phyloP scores from a whole-genome alignment of 1,284 basidiomycete genomes.

The Boletellus deceptivus region DNA sequence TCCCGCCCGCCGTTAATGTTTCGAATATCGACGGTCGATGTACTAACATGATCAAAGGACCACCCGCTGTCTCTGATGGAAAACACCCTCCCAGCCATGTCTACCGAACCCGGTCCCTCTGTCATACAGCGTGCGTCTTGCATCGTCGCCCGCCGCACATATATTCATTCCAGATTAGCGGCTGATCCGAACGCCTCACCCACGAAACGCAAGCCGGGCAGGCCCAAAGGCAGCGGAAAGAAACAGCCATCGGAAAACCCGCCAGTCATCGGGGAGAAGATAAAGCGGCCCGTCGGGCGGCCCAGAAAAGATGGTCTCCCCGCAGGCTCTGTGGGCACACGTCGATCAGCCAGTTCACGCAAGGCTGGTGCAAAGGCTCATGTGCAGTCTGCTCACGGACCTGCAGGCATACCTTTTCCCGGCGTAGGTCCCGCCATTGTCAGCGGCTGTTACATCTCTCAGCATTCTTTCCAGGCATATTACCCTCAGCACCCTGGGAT shows the following conservation, averaged over 20 bases:
- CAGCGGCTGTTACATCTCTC: neutral
- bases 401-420: constrained; percentile 31
- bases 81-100: constrained; percentile 21
- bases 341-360: constrained; percentile 33
- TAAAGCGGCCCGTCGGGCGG: constrained; percentile 54
- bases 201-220: constrained; percentile 49
- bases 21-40: constrained; percentile 15
- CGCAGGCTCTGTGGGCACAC: constrained; percentile 46
- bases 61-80: constrained; percentile 21
- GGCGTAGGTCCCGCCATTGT: constrained; percentile 19
- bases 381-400: constrained; percentile 15
- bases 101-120: constrained; percentile 27
- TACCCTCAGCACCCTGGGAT: constrained; percentile 36
- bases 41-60: constrained; percentile 29
- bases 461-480: constrained; percentile 25
- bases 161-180: constrained; percentile 20
- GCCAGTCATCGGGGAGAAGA: constrained; percentile 35
- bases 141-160: neutral
- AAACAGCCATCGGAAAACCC: constrained; percentile 40
- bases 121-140: constrained; percentile 27
- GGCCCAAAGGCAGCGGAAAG: constrained; percentile 56
- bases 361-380: constrained; percentile 37
- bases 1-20: constrained; percentile 18
- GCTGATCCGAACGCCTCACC: constrained; percentile 28
- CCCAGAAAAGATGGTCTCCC: constrained; percentile 60